Evolutionary conservation across 495 filamentous ascomycete species (phyloP).

Genomic region (Penicillium fimorum): DNA sequence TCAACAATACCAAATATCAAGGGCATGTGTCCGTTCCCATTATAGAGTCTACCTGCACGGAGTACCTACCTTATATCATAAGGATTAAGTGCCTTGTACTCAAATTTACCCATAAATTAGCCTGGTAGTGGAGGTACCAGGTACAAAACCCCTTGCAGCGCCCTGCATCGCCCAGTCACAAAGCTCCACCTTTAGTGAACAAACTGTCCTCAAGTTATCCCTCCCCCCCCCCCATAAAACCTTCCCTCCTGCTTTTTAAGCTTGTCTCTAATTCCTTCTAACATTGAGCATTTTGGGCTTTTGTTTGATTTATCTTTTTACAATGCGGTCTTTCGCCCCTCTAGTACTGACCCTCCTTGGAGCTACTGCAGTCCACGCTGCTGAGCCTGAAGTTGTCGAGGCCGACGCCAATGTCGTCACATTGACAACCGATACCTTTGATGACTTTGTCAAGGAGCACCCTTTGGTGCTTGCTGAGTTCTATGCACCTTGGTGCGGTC

Average conservation of each 20-base stretch:
- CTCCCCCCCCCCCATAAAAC: constrained; percentile 25
- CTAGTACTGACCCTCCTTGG: constrained; percentile 59
- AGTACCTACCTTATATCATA: background rate
- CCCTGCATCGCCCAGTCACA: constrained; percentile 29
- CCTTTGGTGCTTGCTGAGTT: constrained; percentile 94
- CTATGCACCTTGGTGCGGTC: constrained; percentile 98
- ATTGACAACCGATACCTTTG: constrained; percentile 81
- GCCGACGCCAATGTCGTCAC: constrained; percentile 67
- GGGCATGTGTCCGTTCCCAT: background rate
- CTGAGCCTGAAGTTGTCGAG: constrained; percentile 43
- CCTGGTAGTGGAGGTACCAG: background rate
- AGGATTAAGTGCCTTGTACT: background rate
- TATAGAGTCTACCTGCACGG: background rate
- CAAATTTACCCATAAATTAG: background rate
- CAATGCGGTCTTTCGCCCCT: constrained; percentile 54
- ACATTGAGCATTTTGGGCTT: constrained; percentile 12
- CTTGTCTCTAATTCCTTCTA: background rate
- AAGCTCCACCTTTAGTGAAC: constrained; percentile 42
- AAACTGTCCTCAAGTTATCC: constrained; percentile 47
- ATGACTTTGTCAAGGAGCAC: constrained; percentile 79
- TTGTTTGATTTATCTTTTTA: constrained; percentile 6
- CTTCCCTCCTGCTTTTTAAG: constrained; percentile 9
- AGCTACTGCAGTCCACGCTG: constrained; percentile 61
- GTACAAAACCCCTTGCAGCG: constrained; percentile 12
- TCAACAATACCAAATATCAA: background rate